Conservation (phyloP, 345 rosid species). For the Clausena lansium region DNA sequence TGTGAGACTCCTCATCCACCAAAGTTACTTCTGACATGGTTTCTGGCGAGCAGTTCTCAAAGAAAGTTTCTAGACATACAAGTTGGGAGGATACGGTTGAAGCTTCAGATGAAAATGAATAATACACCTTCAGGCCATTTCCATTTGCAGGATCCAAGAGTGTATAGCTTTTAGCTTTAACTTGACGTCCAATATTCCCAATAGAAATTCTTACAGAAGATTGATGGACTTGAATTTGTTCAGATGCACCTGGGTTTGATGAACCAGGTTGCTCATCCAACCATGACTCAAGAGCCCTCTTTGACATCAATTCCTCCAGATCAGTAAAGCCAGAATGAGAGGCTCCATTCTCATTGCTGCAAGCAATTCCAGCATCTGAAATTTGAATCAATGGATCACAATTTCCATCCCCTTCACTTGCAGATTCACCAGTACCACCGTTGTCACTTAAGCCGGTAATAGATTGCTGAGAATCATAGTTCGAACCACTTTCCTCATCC, state of each 20-base stretch:
- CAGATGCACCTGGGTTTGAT: constrained; percentile 40
- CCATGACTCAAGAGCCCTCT: constrained; percentile 77
- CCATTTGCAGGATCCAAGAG: constrained; percentile 81
- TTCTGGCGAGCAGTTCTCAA: constrained; percentile 71
- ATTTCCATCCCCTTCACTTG: constrained; percentile 39
- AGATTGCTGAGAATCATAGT: constrained; percentile 61
- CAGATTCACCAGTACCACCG: constrained; percentile 42
- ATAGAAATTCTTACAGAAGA: constrained; percentile 79
- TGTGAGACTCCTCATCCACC: constrained; percentile 60
- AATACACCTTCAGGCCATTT: constrained; percentile 83
- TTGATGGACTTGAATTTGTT: constrained; percentile 34
- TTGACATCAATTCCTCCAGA: constrained; percentile 60
- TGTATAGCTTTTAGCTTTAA: constrained; percentile 63
- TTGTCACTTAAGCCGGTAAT: constrained; percentile 37
- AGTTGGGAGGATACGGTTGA: constrained; percentile 61
- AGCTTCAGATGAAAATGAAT: constrained; percentile 69
- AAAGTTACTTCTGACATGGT: constrained; percentile 50
- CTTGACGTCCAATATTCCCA: constrained; percentile 62
- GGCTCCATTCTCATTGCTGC: constrained; percentile 27
- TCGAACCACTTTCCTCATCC: constrained; percentile 70
- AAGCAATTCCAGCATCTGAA: constrained; percentile 43
- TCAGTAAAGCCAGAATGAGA: constrained; percentile 33
- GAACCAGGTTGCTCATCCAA: constrained; percentile 74
- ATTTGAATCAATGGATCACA: constrained; percentile 74
- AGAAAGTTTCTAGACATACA: constrained; percentile 62